A percentile compares a stretch with the other conserved stretches of the same genome.
These are phyloP conservation scores for Caryopteris hybrid DNA, from an alignment of 305 asterid species.

Conservation along the genomic window DNA sequence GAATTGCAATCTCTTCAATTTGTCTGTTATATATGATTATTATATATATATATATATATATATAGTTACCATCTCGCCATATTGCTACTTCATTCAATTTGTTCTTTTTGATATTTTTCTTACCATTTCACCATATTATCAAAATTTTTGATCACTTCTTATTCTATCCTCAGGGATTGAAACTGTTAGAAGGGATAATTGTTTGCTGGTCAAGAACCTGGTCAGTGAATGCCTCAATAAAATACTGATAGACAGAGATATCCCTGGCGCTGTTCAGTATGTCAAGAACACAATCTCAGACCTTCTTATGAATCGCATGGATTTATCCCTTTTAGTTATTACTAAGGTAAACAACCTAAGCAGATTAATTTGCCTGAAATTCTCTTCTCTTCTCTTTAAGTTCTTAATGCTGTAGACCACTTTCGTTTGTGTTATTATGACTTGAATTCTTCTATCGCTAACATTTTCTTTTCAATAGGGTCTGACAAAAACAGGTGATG, in stretches of 20 bases:
- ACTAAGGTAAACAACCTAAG: slow-evolving; percentile 64
- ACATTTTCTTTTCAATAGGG: slow-evolving; percentile 50
- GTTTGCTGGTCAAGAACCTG: slow-evolving; percentile 90
- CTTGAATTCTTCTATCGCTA: slow-evolving; percentile 8
- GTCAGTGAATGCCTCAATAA: slow-evolving; percentile 92
- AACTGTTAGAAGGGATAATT: slow-evolving; percentile 96
- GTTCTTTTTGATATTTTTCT: slow-evolving; percentile 1
- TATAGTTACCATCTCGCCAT: background rate
- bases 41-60: too few species aligned
- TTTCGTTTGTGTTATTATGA: slow-evolving; percentile 9
- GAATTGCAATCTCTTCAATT: slow-evolving; percentile 4
- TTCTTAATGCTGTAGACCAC: slow-evolving; percentile 3
- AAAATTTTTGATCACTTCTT: slow-evolving; percentile 3
- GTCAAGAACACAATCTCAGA: slow-evolving; percentile 94
- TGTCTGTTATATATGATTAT: background rate
- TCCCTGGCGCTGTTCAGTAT: slow-evolving; percentile 93
- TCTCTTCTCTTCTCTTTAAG: background rate
- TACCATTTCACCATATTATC: background rate
- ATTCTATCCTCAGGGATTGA: slow-evolving; percentile 69
- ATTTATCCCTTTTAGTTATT: slow-evolving; percentile 94
- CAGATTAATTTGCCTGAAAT: background rate
- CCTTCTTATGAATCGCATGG: slow-evolving; percentile 99
- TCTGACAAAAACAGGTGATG: slow-evolving; percentile 94
- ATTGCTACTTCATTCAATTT: background rate
- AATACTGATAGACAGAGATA: slow-evolving; percentile 85